Conservation (phyloP, 1,139 yeast species). For the Yamadazyma buinensis region DNA sequence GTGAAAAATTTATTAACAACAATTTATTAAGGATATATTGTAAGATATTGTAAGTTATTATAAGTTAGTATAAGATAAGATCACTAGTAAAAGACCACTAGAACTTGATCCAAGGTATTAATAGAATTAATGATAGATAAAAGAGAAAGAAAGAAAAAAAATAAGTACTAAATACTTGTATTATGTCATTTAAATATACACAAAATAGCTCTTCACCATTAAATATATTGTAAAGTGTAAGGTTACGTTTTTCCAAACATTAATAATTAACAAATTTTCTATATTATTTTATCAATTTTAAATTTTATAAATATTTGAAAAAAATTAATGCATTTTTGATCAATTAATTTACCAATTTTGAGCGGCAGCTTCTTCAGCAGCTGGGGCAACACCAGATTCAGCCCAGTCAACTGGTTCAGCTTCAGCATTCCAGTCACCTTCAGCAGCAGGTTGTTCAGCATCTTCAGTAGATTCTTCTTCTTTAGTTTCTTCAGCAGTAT, state of each 20-base stretch:
- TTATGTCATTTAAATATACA: conserved; percentile 20
- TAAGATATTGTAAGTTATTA: no score
- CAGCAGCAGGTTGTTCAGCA: conserved; percentile 44
- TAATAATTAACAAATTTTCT: neutral
- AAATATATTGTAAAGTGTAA: conserved; percentile 2
- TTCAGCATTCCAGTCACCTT: conserved; percentile 53
- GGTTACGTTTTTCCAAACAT: neutral
- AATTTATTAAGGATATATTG: no score
- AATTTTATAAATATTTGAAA: no score
- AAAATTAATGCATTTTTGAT: conserved; percentile 1
- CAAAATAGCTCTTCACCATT: conserved; percentile 5
- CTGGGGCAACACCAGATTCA: conserved; percentile 64
- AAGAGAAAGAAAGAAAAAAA: no score
- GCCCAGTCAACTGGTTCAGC: conserved; percentile 64
- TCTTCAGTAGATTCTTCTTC: conserved; percentile 50
- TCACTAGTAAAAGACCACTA: no score
- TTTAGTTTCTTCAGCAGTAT: conserved; percentile 61
- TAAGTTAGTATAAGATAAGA: no score
- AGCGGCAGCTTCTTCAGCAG: conserved; percentile 77
- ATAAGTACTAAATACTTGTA: conserved; percentile 6
- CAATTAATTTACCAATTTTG: conserved; percentile 18
- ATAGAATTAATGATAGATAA: no score
- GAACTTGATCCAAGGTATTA: no score
- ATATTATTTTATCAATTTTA: conserved; percentile 2
- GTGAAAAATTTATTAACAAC: no score